Base-by-base conservation (phyloP, 352 stramenopile species). In the Phytopythium delawarense region DNA sequence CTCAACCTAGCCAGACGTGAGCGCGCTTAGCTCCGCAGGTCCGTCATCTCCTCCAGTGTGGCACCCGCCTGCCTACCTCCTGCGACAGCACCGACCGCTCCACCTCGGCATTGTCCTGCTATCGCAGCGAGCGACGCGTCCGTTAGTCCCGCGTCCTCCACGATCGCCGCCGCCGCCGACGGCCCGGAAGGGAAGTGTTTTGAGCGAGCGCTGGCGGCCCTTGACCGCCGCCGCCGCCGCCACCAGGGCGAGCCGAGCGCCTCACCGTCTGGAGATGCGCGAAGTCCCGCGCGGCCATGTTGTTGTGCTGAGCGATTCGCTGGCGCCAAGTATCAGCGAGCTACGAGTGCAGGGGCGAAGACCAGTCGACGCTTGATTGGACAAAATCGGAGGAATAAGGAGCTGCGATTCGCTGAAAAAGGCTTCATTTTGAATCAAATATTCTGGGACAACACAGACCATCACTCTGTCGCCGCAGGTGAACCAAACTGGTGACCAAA, bases 41-140 rank as follows among this genome's bases (percentile, higher is more conserved):
- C 0, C 34, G 34, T 12, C 34, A 39, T 39, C 7, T 8, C 11
- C 34, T 39, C 34, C 34, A 39, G 34, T 12, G 34, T 13, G 34
- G 11, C 11, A 5, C 34, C 34, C 34, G 34, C 34, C 39, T 53
- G 25, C 40, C 39, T 53, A 90, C 81, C 76, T 88, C 84, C 60
- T 93, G 84, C 18, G 84, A 84, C 45, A 93, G 74, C 62, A 93
- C 75, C 7, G 84, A 87, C 20, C 84, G 81, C 75, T 93, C 84
- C 50, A 93, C 87, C 62, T 93, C 84, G 12, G 84, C 82, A 81
- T 93, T 93, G 72, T 93, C 84, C 84, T 93, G 61, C 23, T 25
- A 35, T 18, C 42, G 32, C n/a, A 25, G 18, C 8, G 4, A 7
- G 21, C 7, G 21, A 25, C 42, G 20, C 4, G 42, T 12, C 8